Base-by-base conservation (phyloP, 2,329 filamentous ascomycete species). In the Monilinia polystroma region DNA sequence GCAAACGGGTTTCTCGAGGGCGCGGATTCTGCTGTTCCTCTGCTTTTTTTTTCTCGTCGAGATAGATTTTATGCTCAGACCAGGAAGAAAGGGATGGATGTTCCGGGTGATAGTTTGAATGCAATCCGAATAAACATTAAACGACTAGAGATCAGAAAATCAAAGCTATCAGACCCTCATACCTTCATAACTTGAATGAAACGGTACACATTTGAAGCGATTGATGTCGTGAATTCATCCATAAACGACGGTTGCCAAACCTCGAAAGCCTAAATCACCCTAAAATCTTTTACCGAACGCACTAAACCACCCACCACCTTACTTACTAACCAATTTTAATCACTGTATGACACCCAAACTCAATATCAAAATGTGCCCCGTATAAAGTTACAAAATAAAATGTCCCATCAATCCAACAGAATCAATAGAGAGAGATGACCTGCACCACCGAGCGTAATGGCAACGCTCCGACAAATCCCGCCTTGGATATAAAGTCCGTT, bases 401-500 rank as follows among this genome's bases (percentile, higher is more conserved):
- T 66, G 55, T 55, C 2, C 45, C 5, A 35, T 62, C 45, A 16
- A 3, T 45, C 7, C 2, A 14, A 43, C 7, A 3, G 11, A 20
- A 26, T 20, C 11, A 60, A 16, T 32, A 32, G 38, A 60, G 16
- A 66, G 47, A 53, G 11, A 66, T 66, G 47, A 53, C n/a, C 16
- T n/a, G 12, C 26, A 43, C 35, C n/a, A 41, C 29, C 20, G 38
- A 53, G 23, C 35, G 38, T 43, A 53, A 60, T 51, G 55, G 56
- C 16, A 23, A n/a, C 18, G 20, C 54, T 1, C 32, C 29, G 43
- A 35, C 32, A 18, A 66, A 57, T 18, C 64, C 55, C 16, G 35
- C 64, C 35, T 60, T 66, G 14, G 64, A 62, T 23, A 66, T 66
- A 58, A 66, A 66, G 64, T 66, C 18, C 14, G 47, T 45, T 18